Evolutionary conservation across 1,139 yeast species (phyloP).

Genomic region (Suhomyces terraborum): DNA sequence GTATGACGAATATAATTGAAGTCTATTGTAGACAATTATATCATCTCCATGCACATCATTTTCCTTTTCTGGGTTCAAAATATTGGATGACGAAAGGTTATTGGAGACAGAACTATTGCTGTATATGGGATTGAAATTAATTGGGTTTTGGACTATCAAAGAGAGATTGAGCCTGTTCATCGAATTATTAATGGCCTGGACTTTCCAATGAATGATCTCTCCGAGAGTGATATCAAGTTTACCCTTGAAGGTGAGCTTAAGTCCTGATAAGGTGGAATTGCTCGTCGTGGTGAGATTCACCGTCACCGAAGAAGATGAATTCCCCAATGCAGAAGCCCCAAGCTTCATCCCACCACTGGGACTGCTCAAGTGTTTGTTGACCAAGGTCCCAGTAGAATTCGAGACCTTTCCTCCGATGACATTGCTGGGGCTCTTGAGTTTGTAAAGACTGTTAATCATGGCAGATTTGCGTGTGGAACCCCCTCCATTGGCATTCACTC

Average conservation of each 20-base stretch:
- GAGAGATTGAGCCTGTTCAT: slow-evolving; percentile 48
- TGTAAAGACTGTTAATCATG: slow-evolving; percentile 22
- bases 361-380: slow-evolving; percentile 1
- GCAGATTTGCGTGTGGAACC: slow-evolving; percentile 23
- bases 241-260: slow-evolving; percentile 65
- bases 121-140: slow-evolving; percentile 25
- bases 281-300: slow-evolving; percentile 41
- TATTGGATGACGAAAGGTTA: slow-evolving; percentile 22
- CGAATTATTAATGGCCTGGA: slow-evolving; percentile 67
- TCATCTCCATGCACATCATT: slow-evolving; percentile 13
- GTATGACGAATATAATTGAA: slow-evolving; percentile 36
- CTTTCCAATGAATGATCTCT: slow-evolving; percentile 60
- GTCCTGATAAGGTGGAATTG: slow-evolving; percentile 45
- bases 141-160: slow-evolving; percentile 36
- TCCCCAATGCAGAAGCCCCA: slow-evolving; percentile 20
- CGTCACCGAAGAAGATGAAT: slow-evolving; percentile 43
- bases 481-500: slow-evolving; percentile 8
- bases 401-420: slow-evolving; percentile 5
- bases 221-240: slow-evolving; percentile 63
- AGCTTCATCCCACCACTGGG: slow-evolving; percentile 6
- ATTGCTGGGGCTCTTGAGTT: slow-evolving; percentile 18
- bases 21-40: slow-evolving; percentile 22
- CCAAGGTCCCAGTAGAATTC: slow-evolving; percentile 8
- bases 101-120: slow-evolving; percentile 13
- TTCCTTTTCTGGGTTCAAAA: slow-evolving; percentile 13